Evolutionary conservation across 352 stramenopile genomes (phyloP), one percentile per base, ranked within the genome.

Genomic region (Phytophthora hybrid): DNA sequence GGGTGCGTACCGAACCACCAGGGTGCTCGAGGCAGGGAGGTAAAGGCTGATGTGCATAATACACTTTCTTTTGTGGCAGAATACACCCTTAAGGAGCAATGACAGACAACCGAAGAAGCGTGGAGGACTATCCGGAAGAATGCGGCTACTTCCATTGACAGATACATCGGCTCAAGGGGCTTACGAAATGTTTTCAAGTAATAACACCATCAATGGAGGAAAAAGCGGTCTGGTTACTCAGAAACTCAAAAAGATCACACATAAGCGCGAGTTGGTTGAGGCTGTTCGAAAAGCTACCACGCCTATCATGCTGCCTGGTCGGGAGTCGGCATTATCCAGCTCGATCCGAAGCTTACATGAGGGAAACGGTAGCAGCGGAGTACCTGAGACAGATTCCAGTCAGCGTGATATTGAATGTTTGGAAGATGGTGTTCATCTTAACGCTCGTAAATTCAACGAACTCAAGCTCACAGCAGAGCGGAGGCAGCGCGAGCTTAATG

Each of bases 381-480:
- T 60, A 23, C 79, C 77, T 0, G 82, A 90, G 52, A 77, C 63
- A 1, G 76, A 91, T 16, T 84, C 82, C 0, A 80, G 75, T 16
- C 68, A 80, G 9, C 80, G 81, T 62, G 89, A 96, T 63, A 81
- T 94, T 23, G 84, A 92, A 54, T 79, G 34, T 34, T 60, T 96
- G 16, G 86, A 93, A 66, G 88, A 94, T 63, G 83, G 88, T 19
- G 87, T 96, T 13, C 81, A 93, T 46, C 46, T 76, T 1, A 93
- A 92, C 46, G 89, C 83, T 0, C 74, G 88, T 32, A 93, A 93
- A 74, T 96, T 89, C 68, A 96, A 96, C 44, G 89, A 96, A 41
- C 79, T 89, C 47, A 93, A 92, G 67, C 83, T 91, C 19, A 74
- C 85, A 58, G 83, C 83, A 4, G 88, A 93, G 39, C 70, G 80